Conservation (phyloP, 257 asterid genomes). For the Avicennia marina region DNA sequence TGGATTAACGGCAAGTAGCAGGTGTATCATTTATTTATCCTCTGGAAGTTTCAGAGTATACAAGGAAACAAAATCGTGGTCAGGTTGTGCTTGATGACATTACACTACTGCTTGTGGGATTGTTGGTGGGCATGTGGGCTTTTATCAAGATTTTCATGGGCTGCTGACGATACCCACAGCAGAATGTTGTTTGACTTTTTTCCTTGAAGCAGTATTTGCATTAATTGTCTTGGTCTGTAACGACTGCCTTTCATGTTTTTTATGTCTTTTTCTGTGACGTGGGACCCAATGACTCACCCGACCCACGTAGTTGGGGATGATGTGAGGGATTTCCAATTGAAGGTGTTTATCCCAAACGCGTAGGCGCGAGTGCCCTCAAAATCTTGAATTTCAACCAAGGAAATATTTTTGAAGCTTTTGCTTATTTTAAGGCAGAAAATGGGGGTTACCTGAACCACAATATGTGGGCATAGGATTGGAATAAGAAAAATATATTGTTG, state of each 20-base stretch:
- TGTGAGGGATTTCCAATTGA: too few relatives aligned
- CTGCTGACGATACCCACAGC: not conserved
- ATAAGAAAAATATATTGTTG: too few relatives aligned
- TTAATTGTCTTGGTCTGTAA: slow-evolving; percentile 3
- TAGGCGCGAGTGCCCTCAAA: slow-evolving; percentile 8
- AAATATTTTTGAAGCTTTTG: too few relatives aligned
- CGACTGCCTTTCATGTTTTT: not conserved
- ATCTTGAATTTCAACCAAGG: too few relatives aligned
- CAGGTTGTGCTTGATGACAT: slow-evolving; percentile 2
- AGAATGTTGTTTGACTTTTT: slow-evolving; percentile 13
- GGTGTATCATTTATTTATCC: slow-evolving; percentile 2
- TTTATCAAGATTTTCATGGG: not conserved
- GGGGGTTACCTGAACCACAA: too few relatives aligned
- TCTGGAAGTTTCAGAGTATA: not conserved
- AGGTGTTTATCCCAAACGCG: slow-evolving; percentile 13
- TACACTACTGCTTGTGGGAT: slow-evolving; percentile 5
- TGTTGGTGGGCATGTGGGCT: slow-evolving; percentile 5
- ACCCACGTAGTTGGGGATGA: too few relatives aligned
- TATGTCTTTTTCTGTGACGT: not conserved
- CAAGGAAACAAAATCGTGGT: slow-evolving; percentile 14
- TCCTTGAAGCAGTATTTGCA: not conserved
- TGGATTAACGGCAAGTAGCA: not conserved
- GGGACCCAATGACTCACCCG: slow-evolving; percentile 13
- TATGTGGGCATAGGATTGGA: too few relatives aligned
- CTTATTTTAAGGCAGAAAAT: too few relatives aligned